Percentiles rank a stretch among this genome's conserved stretches.
These are phyloP conservation scores for Coemansia sp. DNA, from an alignment of 192 early-diverging fungal species.

Conservation along the genomic window DNA sequence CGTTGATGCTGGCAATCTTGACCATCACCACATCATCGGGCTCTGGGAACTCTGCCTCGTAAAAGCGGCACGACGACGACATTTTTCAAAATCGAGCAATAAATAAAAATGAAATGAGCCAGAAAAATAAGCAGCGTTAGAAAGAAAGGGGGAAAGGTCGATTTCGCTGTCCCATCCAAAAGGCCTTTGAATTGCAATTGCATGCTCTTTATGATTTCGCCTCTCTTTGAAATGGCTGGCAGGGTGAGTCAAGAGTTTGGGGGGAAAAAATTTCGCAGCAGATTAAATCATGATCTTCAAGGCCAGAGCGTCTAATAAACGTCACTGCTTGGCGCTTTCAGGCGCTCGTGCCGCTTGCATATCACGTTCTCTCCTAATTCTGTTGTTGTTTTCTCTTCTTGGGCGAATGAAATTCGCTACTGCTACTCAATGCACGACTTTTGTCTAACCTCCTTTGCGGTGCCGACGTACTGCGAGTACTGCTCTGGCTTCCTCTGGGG, in stretches of 20 bases:
- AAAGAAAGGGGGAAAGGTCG: background rate
- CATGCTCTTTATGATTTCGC: background rate
- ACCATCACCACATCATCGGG: slow-evolving; percentile 96
- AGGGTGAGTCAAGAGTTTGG: background rate
- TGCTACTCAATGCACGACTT: slow-evolving; percentile 56
- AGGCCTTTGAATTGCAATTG: background rate
- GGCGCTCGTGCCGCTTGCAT: background rate
- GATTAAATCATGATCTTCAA: background rate
- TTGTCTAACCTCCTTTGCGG: slow-evolving; percentile 47
- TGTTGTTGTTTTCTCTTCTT: no score
- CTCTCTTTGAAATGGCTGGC: background rate
- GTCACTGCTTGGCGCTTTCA: background rate
- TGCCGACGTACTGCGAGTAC: slow-evolving; percentile 64
- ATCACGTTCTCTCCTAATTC: background rate
- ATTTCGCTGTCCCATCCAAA: background rate
- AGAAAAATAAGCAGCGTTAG: background rate
- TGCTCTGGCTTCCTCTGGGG: slow-evolving; percentile 71
- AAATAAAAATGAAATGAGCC: background rate
- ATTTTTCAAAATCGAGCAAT: slow-evolving; percentile 3
- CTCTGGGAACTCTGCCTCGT: slow-evolving; percentile 91
- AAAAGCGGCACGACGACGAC: slow-evolving; percentile 75
- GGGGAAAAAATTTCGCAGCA: slow-evolving; percentile 9
- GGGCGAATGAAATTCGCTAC: background rate
- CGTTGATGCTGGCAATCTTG: slow-evolving; percentile 86
- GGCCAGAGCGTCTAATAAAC: background rate